Base-by-base conservation (phyloP, 2,329 filamentous ascomycete genomes). In the Drechslera avenae region DNA sequence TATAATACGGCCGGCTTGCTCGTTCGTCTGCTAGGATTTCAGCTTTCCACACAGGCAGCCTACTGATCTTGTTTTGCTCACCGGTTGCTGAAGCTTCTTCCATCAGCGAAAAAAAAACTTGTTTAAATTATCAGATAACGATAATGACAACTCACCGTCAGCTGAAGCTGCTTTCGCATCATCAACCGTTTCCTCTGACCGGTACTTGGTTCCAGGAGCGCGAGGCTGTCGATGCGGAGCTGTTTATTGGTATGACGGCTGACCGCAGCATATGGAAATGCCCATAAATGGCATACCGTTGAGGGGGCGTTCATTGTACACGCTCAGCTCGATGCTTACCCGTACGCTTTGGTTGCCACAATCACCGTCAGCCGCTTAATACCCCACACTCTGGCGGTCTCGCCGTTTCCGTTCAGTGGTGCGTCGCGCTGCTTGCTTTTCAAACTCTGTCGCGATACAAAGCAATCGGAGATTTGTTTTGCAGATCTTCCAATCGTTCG, bases 371-470 rank as follows among this genome's bases (percentile, higher is more conserved):
- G 54, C 51, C 49, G 59, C 56, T 48, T 45, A 43, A 34, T 52
- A 60, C 56, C 56, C 56, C 59, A 55, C 59, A 60, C 39, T 46
- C 50, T 52, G 39, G 54, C 56, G 39, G 42, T 42, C 56, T 55
- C 58, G 54, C 51, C 54, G 56, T 57, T 59, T 46, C 40, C 35
- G 31, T 51, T 51, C 39, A 39, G 35, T 52, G 19, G 18, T 43
- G 52, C 50, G 54, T 56, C 42, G 45, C 31, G 31, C 18, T 46
- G 33, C 42, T 52, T 49, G 43, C 37, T 52, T 46, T 48, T 44
- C 41, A 46, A 53, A 50, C 42, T 41, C 47, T 50, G 49, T 32
- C 23, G 26, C 40, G 17, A 16, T 56, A 32, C 41, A 49, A 13
- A 36, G 32, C 28, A 46, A 18, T 56, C 52, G 49, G 49, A 39